Percentiles rank a stretch among this genome's conserved stretches.
Evolutionary conservation across 2,329 filamentous ascomycete species (phyloP).

Genomic region (Parascedosporium putredinis): DNA sequence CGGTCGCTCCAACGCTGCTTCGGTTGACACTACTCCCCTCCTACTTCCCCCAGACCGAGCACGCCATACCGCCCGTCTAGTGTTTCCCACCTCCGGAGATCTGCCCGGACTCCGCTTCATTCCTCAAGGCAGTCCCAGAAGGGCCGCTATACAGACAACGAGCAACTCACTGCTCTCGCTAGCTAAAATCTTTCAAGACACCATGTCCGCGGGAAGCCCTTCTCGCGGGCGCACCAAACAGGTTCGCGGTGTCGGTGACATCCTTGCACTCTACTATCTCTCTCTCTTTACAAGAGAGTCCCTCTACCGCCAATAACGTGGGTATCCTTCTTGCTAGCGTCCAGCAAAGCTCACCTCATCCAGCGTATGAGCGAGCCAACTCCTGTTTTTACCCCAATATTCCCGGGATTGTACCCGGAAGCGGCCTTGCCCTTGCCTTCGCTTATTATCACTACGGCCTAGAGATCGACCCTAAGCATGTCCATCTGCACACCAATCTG

Average conservation of each 20-base stretch:
- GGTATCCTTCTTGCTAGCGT: slow-evolving; percentile 93
- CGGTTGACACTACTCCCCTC: slow-evolving; percentile 38
- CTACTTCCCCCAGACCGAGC: slow-evolving; percentile 77
- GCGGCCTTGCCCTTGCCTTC: slow-evolving; percentile 76
- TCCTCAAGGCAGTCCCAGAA: slow-evolving; percentile 58
- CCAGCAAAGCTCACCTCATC: slow-evolving; percentile 47
- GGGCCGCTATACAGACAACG: slow-evolving; percentile 79
- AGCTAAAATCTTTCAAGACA: slow-evolving; percentile 96
- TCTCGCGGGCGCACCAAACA: slow-evolving; percentile 46
- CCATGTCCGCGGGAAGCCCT: slow-evolving; percentile 65
- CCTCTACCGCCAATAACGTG: slow-evolving; percentile 96
- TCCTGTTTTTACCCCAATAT: slow-evolving; percentile 33
- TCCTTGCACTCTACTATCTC: slow-evolving; percentile 87
- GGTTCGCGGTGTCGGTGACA: slow-evolving; percentile 75
- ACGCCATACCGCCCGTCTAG: slow-evolving; percentile 67
- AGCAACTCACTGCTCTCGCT: slow-evolving; percentile 92
- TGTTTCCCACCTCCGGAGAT: slow-evolving; percentile 66
- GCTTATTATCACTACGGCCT: slow-evolving; percentile 95
- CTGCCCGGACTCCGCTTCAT: slow-evolving; percentile 72
- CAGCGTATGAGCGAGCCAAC: slow-evolving; percentile 8
- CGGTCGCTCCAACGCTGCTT: neutral
- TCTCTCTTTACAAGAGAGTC: slow-evolving; percentile 90
- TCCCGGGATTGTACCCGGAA: slow-evolving; percentile 74
- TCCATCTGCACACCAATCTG: slow-evolving; percentile 92
- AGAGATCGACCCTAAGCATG: slow-evolving; percentile 75